phyloP scores from a whole-genome alignment of 1,139 yeast species.

The Ogataea hybrid region DNA sequence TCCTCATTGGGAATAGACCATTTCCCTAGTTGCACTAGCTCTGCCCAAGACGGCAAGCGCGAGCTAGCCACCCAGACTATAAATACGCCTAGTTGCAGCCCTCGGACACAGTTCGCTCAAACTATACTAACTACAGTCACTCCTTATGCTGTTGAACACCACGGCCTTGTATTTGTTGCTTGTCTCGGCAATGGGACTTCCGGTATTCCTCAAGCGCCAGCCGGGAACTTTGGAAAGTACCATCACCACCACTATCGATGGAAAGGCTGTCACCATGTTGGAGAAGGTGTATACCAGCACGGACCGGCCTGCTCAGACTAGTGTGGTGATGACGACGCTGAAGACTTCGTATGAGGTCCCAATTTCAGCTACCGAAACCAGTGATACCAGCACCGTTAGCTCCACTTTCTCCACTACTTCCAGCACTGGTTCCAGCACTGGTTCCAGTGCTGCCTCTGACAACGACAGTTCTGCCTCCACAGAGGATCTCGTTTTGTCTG shows the following conservation, averaged over 20 bases:
- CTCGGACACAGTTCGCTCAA: background rate
- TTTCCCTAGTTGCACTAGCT: background rate
- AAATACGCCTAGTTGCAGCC: background rate
- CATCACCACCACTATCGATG: constrained; percentile 21
- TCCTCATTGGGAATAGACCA: background rate
- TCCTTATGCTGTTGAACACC: constrained; percentile 13
- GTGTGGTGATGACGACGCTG: constrained; percentile 17
- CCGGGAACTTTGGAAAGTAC: constrained; percentile 11
- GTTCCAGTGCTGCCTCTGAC: background rate
- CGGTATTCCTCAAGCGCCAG: constrained; percentile 12
- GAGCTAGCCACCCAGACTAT: constrained; percentile 7
- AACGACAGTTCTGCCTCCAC: background rate
- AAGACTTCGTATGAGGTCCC: constrained; percentile 4
- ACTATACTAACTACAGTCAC: constrained; percentile 11
- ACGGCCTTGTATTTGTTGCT: constrained; percentile 13
- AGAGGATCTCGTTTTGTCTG: background rate
- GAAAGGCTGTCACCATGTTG: constrained; percentile 12
- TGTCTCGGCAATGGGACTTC: constrained; percentile 14
- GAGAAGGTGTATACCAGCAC: constrained; percentile 10
- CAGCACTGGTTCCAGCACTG: no score
- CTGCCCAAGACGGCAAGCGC: constrained; percentile 4
- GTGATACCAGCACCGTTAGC: constrained; percentile 1
- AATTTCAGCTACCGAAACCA: constrained; percentile 2
- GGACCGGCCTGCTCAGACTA: constrained; percentile 9
- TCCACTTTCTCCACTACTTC: no score